These are phyloP conservation scores for Ganoderma sinense DNA, from an alignment of 1,284 basidiomycete species.

Conservation along the genomic window DNA sequence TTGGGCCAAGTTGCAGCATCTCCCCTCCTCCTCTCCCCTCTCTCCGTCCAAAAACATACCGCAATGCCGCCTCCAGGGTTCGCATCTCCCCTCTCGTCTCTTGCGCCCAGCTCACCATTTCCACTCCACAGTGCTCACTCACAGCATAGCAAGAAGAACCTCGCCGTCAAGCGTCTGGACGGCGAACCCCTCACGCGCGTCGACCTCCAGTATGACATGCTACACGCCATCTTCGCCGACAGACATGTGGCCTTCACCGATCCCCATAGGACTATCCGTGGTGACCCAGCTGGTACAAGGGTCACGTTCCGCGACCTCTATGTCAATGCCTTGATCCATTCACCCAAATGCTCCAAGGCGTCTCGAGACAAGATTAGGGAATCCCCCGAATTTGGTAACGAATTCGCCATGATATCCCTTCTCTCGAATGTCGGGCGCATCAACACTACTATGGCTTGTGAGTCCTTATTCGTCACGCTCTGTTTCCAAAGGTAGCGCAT, in stretches of 20 bases:
- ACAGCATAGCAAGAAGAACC: conserved; percentile 68
- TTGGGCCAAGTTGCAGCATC: conserved; percentile 24
- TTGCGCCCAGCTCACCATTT: conserved; percentile 13
- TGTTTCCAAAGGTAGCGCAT: neutral
- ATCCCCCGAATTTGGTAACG: conserved; percentile 80
- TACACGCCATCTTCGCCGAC: conserved; percentile 81
- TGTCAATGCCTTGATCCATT: conserved; percentile 80
- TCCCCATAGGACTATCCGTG: conserved; percentile 46
- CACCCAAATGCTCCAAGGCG: conserved; percentile 85
- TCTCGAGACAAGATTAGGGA: conserved; percentile 87
- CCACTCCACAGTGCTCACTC: conserved; percentile 52
- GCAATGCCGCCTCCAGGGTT: conserved; percentile 31
- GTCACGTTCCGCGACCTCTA: conserved; percentile 88
- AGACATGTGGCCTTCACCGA: conserved; percentile 76
- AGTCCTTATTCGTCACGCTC: conserved; percentile 38
- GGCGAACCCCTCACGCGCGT: conserved; percentile 80
- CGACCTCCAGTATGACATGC: conserved; percentile 88
- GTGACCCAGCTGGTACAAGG: conserved; percentile 57
- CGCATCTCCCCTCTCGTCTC: conserved; percentile 5
- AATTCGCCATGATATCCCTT: conserved; percentile 86
- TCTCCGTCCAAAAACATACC: conserved; percentile 13
- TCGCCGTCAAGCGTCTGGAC: conserved; percentile 81
- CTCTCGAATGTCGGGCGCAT: conserved; percentile 93
- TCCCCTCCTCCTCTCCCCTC: conserved; percentile 16
- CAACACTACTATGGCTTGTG: conserved; percentile 94